Base-by-base conservation (phyloP, 768 basidiomycete species). In the Tephrocybe sp. region DNA sequence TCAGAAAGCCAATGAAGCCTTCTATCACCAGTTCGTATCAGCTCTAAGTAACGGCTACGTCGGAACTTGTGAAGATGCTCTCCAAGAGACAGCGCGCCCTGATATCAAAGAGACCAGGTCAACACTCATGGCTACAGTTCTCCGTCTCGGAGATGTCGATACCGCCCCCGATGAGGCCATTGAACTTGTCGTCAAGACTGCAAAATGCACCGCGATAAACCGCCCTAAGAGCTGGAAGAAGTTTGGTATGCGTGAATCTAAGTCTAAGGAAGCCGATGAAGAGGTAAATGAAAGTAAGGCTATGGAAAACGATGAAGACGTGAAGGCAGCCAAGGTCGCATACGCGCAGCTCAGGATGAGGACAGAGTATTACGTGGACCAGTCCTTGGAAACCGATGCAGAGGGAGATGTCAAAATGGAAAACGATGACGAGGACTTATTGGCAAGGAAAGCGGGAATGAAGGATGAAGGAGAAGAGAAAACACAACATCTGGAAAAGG, bases 191-290 rank as follows among this genome's bases (percentile, higher is more conserved):
- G 75, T 98, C 55, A 86, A 86, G 60, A 76, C 83, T 17, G 85
- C 82, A 56, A 98, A 98, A 69, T 87, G 84, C 46, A 94, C 92
- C 0, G 80, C 87, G 20, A 60, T 81, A 17, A 77, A 80, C 3
- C 73, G 82, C 31, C 84, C 92, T 0, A 85, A 87, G 46, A 67
- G 82, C 30, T 87, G 88, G 82, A 95, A 93, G 69, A 91, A 89
- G 63, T 88, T 84, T 64, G 78, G 67, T 33, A 61, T 73, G 47
- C 71, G 77, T 55, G 60, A 67, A 56, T 62, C 54, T 26, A 52
- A 52, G 14, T 32, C 36, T 12, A 35, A 14, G 14, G 39, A 52
- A 46, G 61, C 64, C 6, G 62, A 62, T n/a, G 68, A 68, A 11
- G 67, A 66, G 4, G 67, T 67, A 14, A 40, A 50, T 32, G 34